Evolutionary conservation across 768 basidiomycete genomes (phyloP).

Genomic region (Tephrocybe sp.): DNA sequence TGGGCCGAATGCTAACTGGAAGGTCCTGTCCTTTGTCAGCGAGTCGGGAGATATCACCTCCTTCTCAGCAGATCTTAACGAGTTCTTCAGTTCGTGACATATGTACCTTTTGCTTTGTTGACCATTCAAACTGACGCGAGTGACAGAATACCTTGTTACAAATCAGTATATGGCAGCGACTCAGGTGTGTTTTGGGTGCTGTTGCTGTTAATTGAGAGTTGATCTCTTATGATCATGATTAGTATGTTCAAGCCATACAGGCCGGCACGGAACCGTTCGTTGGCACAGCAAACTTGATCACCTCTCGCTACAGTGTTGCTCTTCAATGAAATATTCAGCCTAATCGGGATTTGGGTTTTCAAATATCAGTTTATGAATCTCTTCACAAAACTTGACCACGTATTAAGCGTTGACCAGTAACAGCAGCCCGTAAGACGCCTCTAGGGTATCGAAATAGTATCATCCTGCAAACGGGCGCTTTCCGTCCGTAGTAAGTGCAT

Average conservation of each 20-base stretch:
- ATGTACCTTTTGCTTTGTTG: neutral
- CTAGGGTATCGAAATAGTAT: too few species aligned
- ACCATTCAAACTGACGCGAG: neutral
- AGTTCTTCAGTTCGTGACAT: slow-evolving; percentile 48
- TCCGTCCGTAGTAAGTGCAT: too few species aligned
- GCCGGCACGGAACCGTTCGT: neutral
- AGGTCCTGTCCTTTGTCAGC: slow-evolving; percentile 57
- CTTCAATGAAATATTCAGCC: neutral
- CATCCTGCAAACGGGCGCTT: too few species aligned
- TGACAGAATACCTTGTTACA: slow-evolving; percentile 42
- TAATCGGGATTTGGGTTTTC: too few species aligned
- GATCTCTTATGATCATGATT: neutral
- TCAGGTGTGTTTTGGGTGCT: slow-evolving; percentile 31
- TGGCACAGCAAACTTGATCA: neutral
- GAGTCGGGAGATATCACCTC: slow-evolving; percentile 44
- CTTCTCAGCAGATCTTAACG: slow-evolving; percentile 55
- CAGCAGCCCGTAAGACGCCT: too few species aligned
- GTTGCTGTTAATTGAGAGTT: neutral
- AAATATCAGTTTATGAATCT: too few species aligned
- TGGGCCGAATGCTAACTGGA: slow-evolving; percentile 55
- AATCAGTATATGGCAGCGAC: slow-evolving; percentile 47
- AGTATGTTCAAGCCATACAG: slow-evolving; percentile 44
- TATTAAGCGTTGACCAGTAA: neutral
- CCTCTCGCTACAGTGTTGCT: neutral
- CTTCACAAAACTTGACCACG: too few species aligned